A percentile compares a stretch with the other conserved stretches of the same genome.
Evolutionary conservation across 2,329 filamentous ascomycete species (phyloP).

Genomic region (Drechslerella dactyloides): DNA sequence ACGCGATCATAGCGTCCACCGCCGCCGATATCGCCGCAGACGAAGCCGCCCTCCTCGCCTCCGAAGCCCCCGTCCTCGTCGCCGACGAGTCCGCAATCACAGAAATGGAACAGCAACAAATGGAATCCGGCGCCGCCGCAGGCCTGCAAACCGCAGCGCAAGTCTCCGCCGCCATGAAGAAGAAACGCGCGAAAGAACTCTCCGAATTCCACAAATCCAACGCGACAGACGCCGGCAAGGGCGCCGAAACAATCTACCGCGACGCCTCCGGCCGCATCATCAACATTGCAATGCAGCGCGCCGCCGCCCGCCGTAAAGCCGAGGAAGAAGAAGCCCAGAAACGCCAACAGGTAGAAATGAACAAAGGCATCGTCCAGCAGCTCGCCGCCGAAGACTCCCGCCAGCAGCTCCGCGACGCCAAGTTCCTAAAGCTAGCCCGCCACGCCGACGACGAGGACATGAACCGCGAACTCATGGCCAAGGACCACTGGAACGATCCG

Average conservation of each 20-base stretch:
- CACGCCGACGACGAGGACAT: constrained; percentile 82
- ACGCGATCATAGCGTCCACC: constrained; percentile 76
- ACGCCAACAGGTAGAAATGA: constrained; percentile 69
- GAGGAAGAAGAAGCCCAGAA: constrained; percentile 73
- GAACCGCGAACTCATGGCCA: constrained; percentile 79
- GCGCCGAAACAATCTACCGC: constrained; percentile 86
- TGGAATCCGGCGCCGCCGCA: constrained; percentile 86
- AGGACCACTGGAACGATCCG: constrained; percentile 89
- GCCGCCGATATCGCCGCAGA: constrained; percentile 69
- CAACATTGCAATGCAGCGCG: constrained; percentile 87
- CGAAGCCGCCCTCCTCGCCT: constrained; percentile 60
- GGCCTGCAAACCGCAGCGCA: constrained; percentile 84
- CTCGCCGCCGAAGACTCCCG: constrained; percentile 69
- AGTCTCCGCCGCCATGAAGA: constrained; percentile 72
- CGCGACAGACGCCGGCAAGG: constrained; percentile 57
- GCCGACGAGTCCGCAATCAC: constrained; percentile 62
- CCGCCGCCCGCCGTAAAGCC: constrained; percentile 79
- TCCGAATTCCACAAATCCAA: constrained; percentile 61
- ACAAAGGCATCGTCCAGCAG: constrained; percentile 85
- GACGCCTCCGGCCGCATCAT: constrained; percentile 94
- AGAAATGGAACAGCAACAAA: constrained; percentile 67
- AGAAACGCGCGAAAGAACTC: constrained; percentile 71
- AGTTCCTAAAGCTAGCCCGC: constrained; percentile 78
- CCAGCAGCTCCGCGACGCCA: constrained; percentile 77
- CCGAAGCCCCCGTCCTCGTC: constrained; percentile 63